Evolutionary conservation across 2,329 filamentous ascomycete species (phyloP).

Genomic region (Pseudopithomyces maydicus): DNA sequence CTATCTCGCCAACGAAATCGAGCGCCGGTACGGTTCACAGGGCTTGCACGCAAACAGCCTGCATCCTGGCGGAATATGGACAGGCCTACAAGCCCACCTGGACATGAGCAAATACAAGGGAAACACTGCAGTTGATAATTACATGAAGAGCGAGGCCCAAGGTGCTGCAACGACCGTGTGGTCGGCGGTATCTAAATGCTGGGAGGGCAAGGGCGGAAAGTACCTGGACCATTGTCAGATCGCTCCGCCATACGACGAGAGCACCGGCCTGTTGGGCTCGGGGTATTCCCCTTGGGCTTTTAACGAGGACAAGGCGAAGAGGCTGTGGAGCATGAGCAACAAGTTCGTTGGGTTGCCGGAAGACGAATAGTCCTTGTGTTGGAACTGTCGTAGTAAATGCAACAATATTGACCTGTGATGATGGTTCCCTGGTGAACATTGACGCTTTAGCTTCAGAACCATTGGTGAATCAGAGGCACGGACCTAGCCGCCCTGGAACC

Average conservation of each 20-base stretch:
- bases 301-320: conserved; percentile 27
- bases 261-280: neutral
- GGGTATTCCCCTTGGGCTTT: conserved; percentile 24
- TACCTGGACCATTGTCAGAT: conserved; percentile 37
- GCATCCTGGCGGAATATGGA: conserved; percentile 22
- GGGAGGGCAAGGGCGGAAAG: conserved; percentile 40
- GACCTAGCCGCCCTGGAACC: too few relatives aligned
- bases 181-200: conserved; percentile 39
- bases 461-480: too few relatives aligned
- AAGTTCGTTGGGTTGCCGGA: conserved; percentile 17
- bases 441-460: too few relatives aligned
- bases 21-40: conserved; percentile 52
- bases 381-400: neutral
- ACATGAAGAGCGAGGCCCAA: conserved; percentile 36
- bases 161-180: conserved; percentile 46
- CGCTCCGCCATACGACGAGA: conserved; percentile 7
- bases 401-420: neutral
- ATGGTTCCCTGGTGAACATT: too few relatives aligned
- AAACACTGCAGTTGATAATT: neutral
- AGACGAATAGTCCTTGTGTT: neutral
- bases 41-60: conserved; percentile 48
- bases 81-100: conserved; percentile 7
- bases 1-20: conserved; percentile 58
- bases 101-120: neutral
- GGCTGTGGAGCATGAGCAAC: conserved; percentile 30